Evolutionary conservation across 1,284 basidiomycete genomes (phyloP).

Genomic region (Melampsora americana): DNA sequence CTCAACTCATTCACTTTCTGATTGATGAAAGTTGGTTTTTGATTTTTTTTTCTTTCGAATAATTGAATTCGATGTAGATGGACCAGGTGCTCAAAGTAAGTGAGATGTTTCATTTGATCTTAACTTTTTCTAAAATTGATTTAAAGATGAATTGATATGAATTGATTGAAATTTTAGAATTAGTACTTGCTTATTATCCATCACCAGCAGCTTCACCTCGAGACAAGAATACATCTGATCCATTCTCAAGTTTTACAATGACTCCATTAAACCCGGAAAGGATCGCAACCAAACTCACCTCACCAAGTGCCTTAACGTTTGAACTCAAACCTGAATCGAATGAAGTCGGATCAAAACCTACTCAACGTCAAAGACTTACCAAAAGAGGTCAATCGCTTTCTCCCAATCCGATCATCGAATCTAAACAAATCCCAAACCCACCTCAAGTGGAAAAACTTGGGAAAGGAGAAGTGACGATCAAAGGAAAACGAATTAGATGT

Average conservation of each 20-base stretch:
- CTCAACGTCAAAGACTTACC: background rate
- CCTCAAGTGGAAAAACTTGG: conserved; percentile 24
- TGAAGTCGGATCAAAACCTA: background rate
- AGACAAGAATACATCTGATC: background rate
- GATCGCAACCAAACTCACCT: background rate
- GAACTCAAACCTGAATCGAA: background rate
- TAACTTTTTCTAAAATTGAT: background rate
- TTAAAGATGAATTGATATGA: background rate
- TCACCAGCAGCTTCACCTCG: conserved; percentile 26
- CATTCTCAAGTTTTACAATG: conserved; percentile 3
- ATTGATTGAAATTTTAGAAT: background rate
- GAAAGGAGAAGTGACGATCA: conserved; percentile 20
- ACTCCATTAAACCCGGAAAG: background rate
- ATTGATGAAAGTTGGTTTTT: background rate
- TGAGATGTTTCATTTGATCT: background rate
- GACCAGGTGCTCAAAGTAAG: conserved; percentile 29
- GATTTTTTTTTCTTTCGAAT: background rate
- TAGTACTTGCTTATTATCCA: conserved; percentile 39
- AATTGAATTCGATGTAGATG: conserved; percentile 18
- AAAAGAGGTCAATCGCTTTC: background rate
- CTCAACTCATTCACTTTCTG: background rate
- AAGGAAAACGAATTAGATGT: conserved; percentile 19
- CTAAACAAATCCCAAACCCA: background rate
- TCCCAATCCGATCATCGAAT: background rate
- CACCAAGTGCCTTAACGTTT: background rate